Percentiles rank a stretch among this genome's conserved stretches.
Conservation (phyloP, 2,329 filamentous ascomycete species). For the Diaporthe nobilis region DNA sequence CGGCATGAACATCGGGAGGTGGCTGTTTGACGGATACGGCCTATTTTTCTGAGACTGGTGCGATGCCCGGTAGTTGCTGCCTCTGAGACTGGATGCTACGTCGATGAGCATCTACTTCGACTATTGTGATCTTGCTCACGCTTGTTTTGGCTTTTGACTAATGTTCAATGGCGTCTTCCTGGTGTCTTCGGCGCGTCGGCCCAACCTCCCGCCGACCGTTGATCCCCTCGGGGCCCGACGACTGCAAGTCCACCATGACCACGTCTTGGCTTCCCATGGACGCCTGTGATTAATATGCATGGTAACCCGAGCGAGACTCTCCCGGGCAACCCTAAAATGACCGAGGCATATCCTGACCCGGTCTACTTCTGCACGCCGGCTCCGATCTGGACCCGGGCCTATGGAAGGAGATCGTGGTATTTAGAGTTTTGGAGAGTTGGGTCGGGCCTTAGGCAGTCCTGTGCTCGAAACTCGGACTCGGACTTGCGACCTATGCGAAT, state of each 20-base stretch:
- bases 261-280: not conserved
- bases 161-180: not conserved
- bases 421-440: not conserved
- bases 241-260: not conserved
- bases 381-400: not conserved
- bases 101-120: not conserved
- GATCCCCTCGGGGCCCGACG: not conserved
- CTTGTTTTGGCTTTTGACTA: slow-evolving; percentile 8
- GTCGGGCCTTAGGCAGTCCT: not conserved
- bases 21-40: not conserved
- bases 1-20: not conserved
- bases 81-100: not conserved
- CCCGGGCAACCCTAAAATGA: not conserved
- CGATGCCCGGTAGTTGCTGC: not conserved
- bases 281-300: not conserved
- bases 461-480: not conserved
- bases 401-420: not conserved
- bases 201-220: not conserved
- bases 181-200: slow-evolving; percentile 7
- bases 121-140: not conserved
- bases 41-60: not conserved
- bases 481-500: not conserved
- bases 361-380: not conserved
- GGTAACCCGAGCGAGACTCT: not conserved
- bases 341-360: not conserved